Evolutionary conservation across 2,329 filamentous ascomycete species (phyloP).

Genomic region (Ceratocystiopsis sp.): DNA sequence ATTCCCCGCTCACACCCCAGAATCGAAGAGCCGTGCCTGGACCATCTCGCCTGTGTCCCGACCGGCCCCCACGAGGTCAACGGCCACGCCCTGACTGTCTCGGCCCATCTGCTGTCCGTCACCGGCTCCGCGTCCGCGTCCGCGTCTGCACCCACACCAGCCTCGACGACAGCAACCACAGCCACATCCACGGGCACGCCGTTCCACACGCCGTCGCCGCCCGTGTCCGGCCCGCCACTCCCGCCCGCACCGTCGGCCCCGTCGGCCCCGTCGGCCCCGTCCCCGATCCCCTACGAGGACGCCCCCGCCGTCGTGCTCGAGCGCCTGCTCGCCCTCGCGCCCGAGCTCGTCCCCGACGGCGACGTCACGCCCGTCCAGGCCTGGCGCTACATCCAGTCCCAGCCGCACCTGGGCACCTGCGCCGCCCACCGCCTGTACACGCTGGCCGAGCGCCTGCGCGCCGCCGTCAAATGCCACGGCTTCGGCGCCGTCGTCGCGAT

Average conservation of each 20-base stretch:
- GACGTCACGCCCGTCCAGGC: slow-evolving; percentile 5
- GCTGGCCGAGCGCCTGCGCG: slow-evolving; percentile 1
- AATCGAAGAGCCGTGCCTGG: slow-evolving; percentile 5
- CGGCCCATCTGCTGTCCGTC: background rate
- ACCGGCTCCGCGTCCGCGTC: too few species aligned
- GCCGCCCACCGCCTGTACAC: background rate
- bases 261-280: too few species aligned
- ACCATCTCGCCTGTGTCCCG: slow-evolving; percentile 1
- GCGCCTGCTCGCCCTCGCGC: slow-evolving; percentile 2
- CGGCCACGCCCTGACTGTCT: slow-evolving; percentile 4
- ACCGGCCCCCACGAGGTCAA: background rate
- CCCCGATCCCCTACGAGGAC: too few species aligned
- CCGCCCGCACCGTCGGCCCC: too few species aligned
- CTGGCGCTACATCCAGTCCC: slow-evolving; percentile 2
- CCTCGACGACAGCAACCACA: too few species aligned
- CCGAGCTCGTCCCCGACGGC: background rate
- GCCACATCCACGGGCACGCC: too few species aligned
- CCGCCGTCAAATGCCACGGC: slow-evolving; percentile 2
- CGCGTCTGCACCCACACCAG: too few species aligned
- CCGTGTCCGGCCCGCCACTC: too few species aligned
- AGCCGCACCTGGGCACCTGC: slow-evolving; percentile 1
- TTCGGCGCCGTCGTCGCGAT: slow-evolving; percentile 3
- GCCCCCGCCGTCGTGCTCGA: background rate
- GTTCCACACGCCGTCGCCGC: too few species aligned
- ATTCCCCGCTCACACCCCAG: background rate